Conservation (phyloP, 2,329 filamentous ascomycete species). For the Aspergillus niger region DNA sequence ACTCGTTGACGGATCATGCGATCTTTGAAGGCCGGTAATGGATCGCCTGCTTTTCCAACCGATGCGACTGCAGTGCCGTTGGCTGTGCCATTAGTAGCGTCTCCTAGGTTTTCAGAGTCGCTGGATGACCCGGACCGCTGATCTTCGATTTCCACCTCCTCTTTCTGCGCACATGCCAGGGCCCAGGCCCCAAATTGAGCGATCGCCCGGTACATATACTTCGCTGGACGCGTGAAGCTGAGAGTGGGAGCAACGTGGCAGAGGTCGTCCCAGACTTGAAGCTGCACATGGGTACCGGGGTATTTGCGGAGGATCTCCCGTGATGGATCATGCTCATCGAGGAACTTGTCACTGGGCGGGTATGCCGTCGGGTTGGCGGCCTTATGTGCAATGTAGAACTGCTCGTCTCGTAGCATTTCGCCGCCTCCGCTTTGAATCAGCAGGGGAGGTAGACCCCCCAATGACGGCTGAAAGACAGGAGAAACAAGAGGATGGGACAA, state of each 20-base stretch:
- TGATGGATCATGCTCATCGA: constrained; percentile 64
- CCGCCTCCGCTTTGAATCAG: constrained; percentile 85
- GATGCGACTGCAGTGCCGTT: constrained; percentile 33
- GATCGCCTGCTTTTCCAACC: constrained; percentile 86
- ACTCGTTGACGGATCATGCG: constrained; percentile 94
- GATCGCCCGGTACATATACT: constrained; percentile 90
- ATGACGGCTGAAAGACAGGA: constrained; percentile 79
- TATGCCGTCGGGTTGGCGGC: constrained; percentile 81
- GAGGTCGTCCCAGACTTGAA: constrained; percentile 94
- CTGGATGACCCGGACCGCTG: constrained; percentile 75
- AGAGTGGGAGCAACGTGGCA: constrained; percentile 91
- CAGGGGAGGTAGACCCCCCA: constrained; percentile 86
- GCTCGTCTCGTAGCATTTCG: constrained; percentile 88
- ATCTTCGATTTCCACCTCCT: constrained; percentile 76
- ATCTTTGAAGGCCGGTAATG: constrained; percentile 73
- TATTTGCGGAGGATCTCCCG: constrained; percentile 62
- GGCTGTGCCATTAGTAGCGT: constrained; percentile 6
- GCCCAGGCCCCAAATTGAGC: constrained; percentile 94
- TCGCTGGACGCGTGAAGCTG: constrained; percentile 94
- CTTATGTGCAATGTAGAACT: constrained; percentile 93
- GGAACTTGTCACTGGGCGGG: constrained; percentile 63
- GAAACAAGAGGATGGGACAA: constrained; percentile 87
- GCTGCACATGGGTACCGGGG: constrained; percentile 83
- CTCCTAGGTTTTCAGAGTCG: constrained; percentile 23
- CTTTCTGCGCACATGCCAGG: constrained; percentile 77